These are phyloP conservation scores for Shiraia sp. DNA, from an alignment of 2,329 filamentous ascomycete genomes.

Conservation along the genomic window DNA sequence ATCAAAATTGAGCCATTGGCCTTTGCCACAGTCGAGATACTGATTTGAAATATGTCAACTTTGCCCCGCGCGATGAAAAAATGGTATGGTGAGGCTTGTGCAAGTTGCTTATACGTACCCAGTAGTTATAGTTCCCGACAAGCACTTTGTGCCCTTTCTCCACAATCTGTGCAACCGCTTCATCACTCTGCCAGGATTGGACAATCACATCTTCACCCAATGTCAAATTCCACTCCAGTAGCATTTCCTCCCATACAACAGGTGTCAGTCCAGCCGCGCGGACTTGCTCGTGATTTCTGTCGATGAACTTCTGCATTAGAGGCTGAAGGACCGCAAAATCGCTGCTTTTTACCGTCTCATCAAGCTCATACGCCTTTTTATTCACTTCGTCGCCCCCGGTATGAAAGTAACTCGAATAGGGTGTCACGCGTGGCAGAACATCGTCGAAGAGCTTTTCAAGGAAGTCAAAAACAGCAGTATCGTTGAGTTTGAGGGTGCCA, in stretches of 20 bases:
- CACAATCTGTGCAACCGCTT: slow-evolving; percentile 64
- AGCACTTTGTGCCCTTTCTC: slow-evolving; percentile 70
- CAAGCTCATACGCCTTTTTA: slow-evolving; percentile 71
- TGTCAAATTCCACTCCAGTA: slow-evolving; percentile 75
- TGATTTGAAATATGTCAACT: too few species aligned
- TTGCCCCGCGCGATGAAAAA: too few species aligned
- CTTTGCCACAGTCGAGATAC: slow-evolving; percentile 84
- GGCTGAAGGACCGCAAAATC: slow-evolving; percentile 68
- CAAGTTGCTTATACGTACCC: slow-evolving; percentile 52
- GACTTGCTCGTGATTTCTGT: slow-evolving; percentile 69
- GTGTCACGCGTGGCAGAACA: slow-evolving; percentile 62
- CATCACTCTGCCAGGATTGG: slow-evolving; percentile 74
- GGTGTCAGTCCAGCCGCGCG: slow-evolving; percentile 68
- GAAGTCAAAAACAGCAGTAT: slow-evolving; percentile 69
- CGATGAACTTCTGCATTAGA: slow-evolving; percentile 76
- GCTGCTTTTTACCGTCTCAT: slow-evolving; percentile 70
- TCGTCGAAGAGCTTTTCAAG: slow-evolving; percentile 74
- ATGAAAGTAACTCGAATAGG: slow-evolving; percentile 78
- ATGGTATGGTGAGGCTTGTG: too few species aligned
- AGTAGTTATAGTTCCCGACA: slow-evolving; percentile 76
- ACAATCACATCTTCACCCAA: slow-evolving; percentile 73
- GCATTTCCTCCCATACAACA: slow-evolving; percentile 88
- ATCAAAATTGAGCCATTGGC: slow-evolving; percentile 75
- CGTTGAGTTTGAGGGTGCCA: slow-evolving; percentile 76
- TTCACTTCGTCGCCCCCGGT: slow-evolving; percentile 89